phyloP scores from a whole-genome alignment of 345 rosid genomes.

The Adansonia digitata region DNA sequence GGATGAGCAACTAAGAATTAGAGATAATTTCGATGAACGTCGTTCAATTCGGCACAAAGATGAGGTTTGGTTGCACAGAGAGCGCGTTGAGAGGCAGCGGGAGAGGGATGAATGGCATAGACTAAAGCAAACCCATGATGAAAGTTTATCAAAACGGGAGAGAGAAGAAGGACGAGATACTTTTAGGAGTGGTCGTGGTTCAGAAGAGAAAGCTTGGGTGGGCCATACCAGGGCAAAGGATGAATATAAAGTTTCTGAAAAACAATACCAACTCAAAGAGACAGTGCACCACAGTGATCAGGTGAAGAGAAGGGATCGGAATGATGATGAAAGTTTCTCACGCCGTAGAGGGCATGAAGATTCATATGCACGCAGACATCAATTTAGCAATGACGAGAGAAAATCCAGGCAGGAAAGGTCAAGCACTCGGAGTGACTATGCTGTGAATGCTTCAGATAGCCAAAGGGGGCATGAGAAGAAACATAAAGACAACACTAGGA shows the following conservation, averaged over 20 bases:
- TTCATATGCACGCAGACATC: constrained; percentile 50
- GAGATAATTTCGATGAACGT: constrained; percentile 66
- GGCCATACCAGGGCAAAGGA: constrained; percentile 56
- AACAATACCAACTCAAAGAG: constrained; percentile 63
- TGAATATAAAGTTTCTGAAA: constrained; percentile 59
- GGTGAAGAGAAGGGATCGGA: constrained; percentile 58
- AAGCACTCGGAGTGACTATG: constrained; percentile 45
- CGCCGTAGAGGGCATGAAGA: constrained; percentile 63
- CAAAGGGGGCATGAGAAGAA: constrained; percentile 56
- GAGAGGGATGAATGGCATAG: constrained; percentile 65
- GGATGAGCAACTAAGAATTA: constrained; percentile 65
- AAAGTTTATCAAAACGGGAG: constrained; percentile 51
- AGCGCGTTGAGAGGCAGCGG: constrained; percentile 63
- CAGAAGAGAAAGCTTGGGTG: constrained; percentile 67
- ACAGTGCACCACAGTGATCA: constrained; percentile 55
- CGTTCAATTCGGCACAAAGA: constrained; percentile 74
- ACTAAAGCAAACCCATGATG: constrained; percentile 55
- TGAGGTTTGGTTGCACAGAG: constrained; percentile 64
- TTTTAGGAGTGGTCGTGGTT: constrained; percentile 51
- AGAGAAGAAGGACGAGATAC: constrained; percentile 62
- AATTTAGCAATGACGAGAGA: constrained; percentile 48
- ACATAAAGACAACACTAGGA: constrained; percentile 63
- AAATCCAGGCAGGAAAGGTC: constrained; percentile 72
- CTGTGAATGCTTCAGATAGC: constrained; percentile 48
- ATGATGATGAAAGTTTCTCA: constrained; percentile 57